phyloP scores from a whole-genome alignment of 1,139 yeast species.

The Pichia sp. region DNA sequence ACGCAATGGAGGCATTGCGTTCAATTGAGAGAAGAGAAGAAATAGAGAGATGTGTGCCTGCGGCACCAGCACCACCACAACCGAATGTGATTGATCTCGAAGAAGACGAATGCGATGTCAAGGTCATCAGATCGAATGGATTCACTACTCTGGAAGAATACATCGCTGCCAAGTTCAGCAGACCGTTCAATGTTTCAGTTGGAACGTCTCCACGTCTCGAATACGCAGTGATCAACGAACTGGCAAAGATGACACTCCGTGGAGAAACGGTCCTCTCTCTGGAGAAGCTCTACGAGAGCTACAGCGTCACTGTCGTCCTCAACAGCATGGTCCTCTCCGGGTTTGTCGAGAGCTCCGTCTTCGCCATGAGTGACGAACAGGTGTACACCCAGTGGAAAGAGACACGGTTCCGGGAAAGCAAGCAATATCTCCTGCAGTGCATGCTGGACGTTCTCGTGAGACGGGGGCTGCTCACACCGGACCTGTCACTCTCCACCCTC shows the following conservation, averaged over 20 bases:
- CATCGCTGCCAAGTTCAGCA: neutral
- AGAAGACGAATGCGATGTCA: neutral
- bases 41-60: neutral
- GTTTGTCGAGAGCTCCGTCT: neutral
- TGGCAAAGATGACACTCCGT: neutral
- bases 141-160: neutral
- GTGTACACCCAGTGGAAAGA: conserved; percentile 1
- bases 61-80: neutral
- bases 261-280: no score
- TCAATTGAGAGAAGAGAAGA: neutral
- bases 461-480: neutral
- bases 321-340: conserved; percentile 1
- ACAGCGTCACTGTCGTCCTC: neutral
- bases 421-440: neutral
- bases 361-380: neutral
- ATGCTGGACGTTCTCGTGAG: neutral
- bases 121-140: neutral
- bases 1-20: conserved; percentile 8
- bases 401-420: conserved; percentile 1
- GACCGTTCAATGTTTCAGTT: neutral
- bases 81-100: neutral
- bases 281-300: neutral
- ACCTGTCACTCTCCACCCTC: no score
- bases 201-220: neutral
- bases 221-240: neutral